Conservation (phyloP, 2,329 filamentous ascomycete genomes). For the Kalmusia sp. region DNA sequence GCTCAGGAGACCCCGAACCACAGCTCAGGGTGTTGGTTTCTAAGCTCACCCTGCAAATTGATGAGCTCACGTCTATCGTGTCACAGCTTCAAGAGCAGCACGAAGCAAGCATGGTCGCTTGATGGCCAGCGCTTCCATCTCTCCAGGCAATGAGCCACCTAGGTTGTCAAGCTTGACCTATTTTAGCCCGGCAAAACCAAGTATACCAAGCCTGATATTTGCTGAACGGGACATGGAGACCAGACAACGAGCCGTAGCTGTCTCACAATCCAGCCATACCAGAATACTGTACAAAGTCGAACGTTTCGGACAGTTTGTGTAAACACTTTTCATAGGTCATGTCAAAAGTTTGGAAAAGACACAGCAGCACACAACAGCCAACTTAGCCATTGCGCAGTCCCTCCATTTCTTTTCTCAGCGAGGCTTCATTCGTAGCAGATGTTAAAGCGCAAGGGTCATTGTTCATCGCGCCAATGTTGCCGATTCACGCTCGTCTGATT, state of each 20-base stretch:
- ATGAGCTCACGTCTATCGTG: constrained; percentile 49
- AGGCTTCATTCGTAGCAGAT: constrained; percentile 17
- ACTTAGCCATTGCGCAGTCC: constrained; percentile 19
- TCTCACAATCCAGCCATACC: constrained; percentile 24
- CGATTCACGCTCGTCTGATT: constrained; percentile 36
- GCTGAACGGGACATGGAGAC: constrained; percentile 13
- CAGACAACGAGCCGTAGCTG: constrained; percentile 26
- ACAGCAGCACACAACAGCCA: background rate
- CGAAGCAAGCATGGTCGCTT: constrained; percentile 40
- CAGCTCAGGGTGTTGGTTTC: constrained; percentile 47
- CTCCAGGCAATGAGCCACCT: constrained; percentile 14
- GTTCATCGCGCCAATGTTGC: constrained; percentile 35
- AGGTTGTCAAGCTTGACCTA: constrained; percentile 7
- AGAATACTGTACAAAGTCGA: constrained; percentile 25
- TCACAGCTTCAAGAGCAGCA: constrained; percentile 46
- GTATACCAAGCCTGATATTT: constrained; percentile 12
- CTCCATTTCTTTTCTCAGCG: constrained; percentile 10
- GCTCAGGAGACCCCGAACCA: constrained; percentile 34
- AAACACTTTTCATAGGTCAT: no score
- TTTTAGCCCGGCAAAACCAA: constrained; percentile 14
- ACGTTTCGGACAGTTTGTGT: no score
- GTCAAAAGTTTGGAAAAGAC: no score
- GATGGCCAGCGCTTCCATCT: constrained; percentile 46
- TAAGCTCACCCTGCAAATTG: constrained; percentile 47
- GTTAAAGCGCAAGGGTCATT: constrained; percentile 23